phyloP scores from a whole-genome alignment of 2,329 filamentous ascomycete genomes.

The Colletotrichum sublineola region DNA sequence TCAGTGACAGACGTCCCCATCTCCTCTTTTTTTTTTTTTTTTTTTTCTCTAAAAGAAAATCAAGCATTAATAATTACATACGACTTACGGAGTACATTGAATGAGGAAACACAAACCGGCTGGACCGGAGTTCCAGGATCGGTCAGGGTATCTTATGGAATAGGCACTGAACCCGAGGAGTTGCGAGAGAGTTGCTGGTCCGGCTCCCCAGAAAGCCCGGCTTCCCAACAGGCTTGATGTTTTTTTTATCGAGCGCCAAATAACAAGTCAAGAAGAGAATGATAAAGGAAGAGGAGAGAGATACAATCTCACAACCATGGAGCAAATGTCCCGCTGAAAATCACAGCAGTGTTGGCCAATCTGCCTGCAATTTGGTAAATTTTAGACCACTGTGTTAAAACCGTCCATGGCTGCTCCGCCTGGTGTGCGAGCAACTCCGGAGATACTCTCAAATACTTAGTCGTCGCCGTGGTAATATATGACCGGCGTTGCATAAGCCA shows the following conservation, averaged over 20 bases:
- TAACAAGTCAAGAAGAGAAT: not conserved
- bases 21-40: too few species aligned
- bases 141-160: slow-evolving; percentile 12
- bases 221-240: slow-evolving; percentile 26
- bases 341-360: not conserved
- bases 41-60: too few species aligned
- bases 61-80: slow-evolving; percentile 7
- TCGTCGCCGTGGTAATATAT: slow-evolving; percentile 29
- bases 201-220: slow-evolving; percentile 31
- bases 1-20: not conserved
- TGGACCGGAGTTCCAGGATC: slow-evolving; percentile 39
- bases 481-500: slow-evolving; percentile 21
- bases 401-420: slow-evolving; percentile 27
- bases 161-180: slow-evolving; percentile 31
- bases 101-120: slow-evolving; percentile 22
- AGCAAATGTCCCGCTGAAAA: slow-evolving; percentile 23
- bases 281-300: not conserved
- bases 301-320: slow-evolving; percentile 4
- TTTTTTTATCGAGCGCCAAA: slow-evolving; percentile 12
- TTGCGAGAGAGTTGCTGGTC: slow-evolving; percentile 38
- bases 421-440: slow-evolving; percentile 31
- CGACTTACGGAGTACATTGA: slow-evolving; percentile 7
- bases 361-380: not conserved
- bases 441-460: slow-evolving; percentile 13
- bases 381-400: slow-evolving; percentile 13